Conservation (phyloP, 345 rosid genomes). For the Turritis glabra region DNA sequence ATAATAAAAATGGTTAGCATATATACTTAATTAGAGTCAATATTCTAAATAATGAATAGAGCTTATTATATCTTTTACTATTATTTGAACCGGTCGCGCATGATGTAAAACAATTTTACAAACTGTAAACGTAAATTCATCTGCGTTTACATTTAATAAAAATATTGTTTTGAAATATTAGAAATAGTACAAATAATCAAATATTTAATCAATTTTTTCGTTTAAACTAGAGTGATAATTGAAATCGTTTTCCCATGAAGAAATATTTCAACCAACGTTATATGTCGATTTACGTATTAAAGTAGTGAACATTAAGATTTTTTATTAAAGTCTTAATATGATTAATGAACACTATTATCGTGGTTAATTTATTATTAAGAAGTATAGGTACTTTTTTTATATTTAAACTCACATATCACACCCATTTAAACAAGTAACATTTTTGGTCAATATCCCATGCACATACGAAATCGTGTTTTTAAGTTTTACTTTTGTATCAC, state of each 20-base stretch:
- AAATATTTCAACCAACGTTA: background rate
- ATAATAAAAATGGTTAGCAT: background rate
- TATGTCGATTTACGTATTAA: background rate
- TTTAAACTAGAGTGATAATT: background rate
- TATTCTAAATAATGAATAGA: background rate
- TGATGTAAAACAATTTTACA: too few species aligned
- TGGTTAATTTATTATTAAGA: background rate
- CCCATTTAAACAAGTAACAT: constrained; percentile 6
- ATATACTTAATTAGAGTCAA: background rate
- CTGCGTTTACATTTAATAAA: background rate
- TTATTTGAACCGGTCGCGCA: too few species aligned
- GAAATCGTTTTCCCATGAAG: background rate
- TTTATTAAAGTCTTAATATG: background rate
- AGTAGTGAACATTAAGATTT: background rate
- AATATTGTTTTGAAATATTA: too few species aligned
- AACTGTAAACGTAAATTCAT: too few species aligned
- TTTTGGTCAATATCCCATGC: constrained; percentile 7
- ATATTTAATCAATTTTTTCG: background rate
- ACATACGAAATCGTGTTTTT: background rate
- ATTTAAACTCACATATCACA: background rate
- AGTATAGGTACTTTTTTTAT: background rate
- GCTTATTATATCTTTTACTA: background rate
- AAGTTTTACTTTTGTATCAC: background rate
- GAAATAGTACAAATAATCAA: too few species aligned
- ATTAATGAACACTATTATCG: background rate